Percentiles rank a stretch among this genome's conserved stretches.
phyloP scores from a whole-genome alignment of 2,329 filamentous ascomycete species.

The Paecilomyces sp. region DNA sequence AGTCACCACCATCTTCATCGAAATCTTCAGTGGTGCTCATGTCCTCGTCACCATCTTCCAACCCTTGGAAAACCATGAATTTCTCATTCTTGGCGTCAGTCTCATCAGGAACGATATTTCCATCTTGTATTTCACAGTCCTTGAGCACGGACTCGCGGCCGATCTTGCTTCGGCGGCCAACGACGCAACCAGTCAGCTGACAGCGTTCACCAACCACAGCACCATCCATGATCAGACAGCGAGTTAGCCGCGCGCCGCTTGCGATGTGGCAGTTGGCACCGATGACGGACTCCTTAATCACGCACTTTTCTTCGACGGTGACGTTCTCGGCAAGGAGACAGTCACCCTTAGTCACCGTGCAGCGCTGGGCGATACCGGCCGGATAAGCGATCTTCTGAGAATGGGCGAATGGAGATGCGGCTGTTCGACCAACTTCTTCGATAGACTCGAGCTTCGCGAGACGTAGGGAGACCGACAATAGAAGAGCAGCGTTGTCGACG shows the following conservation, averaged over 20 bases:
- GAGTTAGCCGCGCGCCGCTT: slow-evolving; percentile 74
- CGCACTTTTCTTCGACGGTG: slow-evolving; percentile 76
- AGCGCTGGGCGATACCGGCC: slow-evolving; percentile 69
- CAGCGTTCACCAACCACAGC: slow-evolving; percentile 77
- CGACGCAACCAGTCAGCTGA: slow-evolving; percentile 78
- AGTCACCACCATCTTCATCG: slow-evolving; percentile 8
- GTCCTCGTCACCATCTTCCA: slow-evolving; percentile 31
- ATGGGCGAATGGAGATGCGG: slow-evolving; percentile 69
- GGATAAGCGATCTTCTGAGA: slow-evolving; percentile 74
- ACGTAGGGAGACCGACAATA: slow-evolving; percentile 74
- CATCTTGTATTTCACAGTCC: slow-evolving; percentile 87
- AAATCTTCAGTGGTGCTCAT: slow-evolving; percentile 21
- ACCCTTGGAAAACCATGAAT: slow-evolving; percentile 48
- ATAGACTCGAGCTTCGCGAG: slow-evolving; percentile 72
- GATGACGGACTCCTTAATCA: slow-evolving; percentile 88
- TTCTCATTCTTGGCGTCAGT: slow-evolving; percentile 58
- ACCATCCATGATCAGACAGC: slow-evolving; percentile 89
- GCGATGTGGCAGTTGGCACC: slow-evolving; percentile 82
- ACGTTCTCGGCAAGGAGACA: slow-evolving; percentile 83
- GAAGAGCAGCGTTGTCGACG: slow-evolving; percentile 77
- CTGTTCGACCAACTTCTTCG: slow-evolving; percentile 52
- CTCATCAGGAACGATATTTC: slow-evolving; percentile 74
- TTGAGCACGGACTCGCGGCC: slow-evolving; percentile 75
- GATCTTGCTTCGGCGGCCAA: slow-evolving; percentile 73
- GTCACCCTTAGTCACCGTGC: slow-evolving; percentile 75